These are phyloP conservation scores for Fusarium sp. DNA, from an alignment of 2,329 filamentous ascomycete genomes.

Conservation along the genomic window DNA sequence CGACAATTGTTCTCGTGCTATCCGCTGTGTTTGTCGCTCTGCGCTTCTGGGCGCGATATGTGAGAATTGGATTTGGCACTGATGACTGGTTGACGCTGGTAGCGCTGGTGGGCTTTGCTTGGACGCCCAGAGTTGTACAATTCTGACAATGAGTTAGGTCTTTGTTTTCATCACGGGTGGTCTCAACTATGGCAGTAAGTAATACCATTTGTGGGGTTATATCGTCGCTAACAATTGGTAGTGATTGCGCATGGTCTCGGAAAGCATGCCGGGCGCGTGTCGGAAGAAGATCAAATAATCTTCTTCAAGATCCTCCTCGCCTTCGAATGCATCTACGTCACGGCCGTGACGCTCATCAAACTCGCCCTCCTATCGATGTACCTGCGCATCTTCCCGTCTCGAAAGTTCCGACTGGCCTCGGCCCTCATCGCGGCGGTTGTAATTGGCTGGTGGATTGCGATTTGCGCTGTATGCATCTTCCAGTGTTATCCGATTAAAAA, in stretches of 20 bases:
- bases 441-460: conserved; percentile 24
- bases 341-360: conserved; percentile 22
- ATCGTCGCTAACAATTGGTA: not conserved
- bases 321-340: conserved; percentile 27
- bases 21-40: conserved; percentile 6
- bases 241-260: conserved; percentile 29
- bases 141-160: conserved; percentile 7
- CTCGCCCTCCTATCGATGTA: conserved; percentile 23
- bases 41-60: conserved; percentile 15
- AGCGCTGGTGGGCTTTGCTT: conserved; percentile 3
- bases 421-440: conserved; percentile 2
- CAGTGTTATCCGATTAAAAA: conserved; percentile 18
- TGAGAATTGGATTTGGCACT: conserved; percentile 3
- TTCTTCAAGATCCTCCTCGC: conserved; percentile 27
- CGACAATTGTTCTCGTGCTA: conserved; percentile 8
- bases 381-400: conserved; percentile 21
- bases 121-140: not conserved
- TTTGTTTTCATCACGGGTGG: conserved; percentile 13
- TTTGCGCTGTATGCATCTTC: conserved; percentile 26
- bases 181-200: conserved; percentile 27
- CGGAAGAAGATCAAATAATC: not conserved
- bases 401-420: conserved; percentile 6
- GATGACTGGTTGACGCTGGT: conserved; percentile 24
- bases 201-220: accelerated
- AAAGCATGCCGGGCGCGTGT: not conserved